Conservation (phyloP, 1,284 basidiomycete genomes). For the Malassezia psittaci region DNA sequence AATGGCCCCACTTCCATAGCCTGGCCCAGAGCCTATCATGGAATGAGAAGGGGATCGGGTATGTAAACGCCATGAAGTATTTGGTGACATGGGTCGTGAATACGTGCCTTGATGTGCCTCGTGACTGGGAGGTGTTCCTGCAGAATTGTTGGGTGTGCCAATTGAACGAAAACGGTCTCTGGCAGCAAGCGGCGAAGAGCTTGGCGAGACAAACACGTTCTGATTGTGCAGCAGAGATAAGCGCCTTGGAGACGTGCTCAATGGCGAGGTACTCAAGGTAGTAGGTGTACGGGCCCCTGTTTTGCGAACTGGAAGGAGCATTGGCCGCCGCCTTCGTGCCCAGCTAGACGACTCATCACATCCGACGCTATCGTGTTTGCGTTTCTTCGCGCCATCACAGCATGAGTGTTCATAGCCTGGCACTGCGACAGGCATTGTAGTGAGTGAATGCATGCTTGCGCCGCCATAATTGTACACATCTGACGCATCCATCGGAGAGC, state of each 20-base stretch:
- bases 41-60: constrained; percentile 1
- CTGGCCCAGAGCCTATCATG: constrained; percentile 12
- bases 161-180: too few species aligned
- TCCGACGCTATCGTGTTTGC: constrained; percentile 6
- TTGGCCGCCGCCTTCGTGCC: background rate
- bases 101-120: background rate
- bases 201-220: constrained; percentile 7
- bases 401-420: background rate
- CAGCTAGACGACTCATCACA: background rate
- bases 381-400: constrained; percentile 2
- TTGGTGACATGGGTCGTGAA: background rate
- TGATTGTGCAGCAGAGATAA: background rate
- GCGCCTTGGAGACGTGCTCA: constrained; percentile 13
- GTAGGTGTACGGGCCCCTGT: background rate
- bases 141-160: background rate
- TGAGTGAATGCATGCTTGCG: background rate
- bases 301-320: background rate
- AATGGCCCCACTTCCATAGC: constrained; percentile 16
- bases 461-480: background rate
- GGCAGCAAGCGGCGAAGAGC: constrained; percentile 12
- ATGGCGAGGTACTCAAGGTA: constrained; percentile 1
- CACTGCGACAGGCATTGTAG: background rate
- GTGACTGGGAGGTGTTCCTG: too few species aligned
- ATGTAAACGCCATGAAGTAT: background rate
- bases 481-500: background rate